Evolutionary conservation across 106 monocot species (phyloP).

Genomic region (Gastrodia elata): DNA sequence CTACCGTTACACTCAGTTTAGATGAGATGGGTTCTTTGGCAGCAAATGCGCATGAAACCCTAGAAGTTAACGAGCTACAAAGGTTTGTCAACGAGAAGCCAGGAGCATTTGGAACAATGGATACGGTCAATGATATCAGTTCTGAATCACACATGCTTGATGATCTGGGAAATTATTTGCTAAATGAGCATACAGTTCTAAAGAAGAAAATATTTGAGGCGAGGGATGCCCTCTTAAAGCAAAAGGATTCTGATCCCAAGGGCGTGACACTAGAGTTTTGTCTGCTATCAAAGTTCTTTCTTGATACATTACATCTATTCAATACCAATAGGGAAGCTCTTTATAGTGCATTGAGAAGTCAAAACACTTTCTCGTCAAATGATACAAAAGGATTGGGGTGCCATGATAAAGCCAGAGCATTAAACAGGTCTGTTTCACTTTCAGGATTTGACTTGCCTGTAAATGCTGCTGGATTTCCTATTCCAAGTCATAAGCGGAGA

Average conservation of each 20-base stretch:
- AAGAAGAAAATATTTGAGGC: conserved; percentile 15
- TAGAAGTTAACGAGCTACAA: not conserved
- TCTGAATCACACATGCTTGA: not conserved
- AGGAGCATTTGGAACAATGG: conserved; percentile 1
- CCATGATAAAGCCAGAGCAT: not conserved
- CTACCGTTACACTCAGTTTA: conserved; percentile 9
- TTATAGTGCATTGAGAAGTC: conserved; percentile 27
- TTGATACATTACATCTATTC: conserved; percentile 26
- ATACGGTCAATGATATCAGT: not conserved
- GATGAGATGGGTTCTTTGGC: conserved; percentile 9
- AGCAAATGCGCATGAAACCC: not conserved
- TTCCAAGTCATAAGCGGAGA: not conserved
- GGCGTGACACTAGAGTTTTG: conserved; percentile 1
- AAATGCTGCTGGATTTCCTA: not conserved
- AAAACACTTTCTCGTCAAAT: conserved; percentile 7
- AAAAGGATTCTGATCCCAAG: conserved; percentile 6
- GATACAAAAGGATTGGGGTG: not conserved
- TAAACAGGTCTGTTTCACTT: conserved; percentile 19
- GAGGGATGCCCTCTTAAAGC: conserved; percentile 13
- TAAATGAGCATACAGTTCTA: conserved; percentile 9
- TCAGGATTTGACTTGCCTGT: not conserved
- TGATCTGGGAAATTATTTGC: conserved; percentile 8
- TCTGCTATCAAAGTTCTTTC: conserved; percentile 12
- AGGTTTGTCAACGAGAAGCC: not conserved
- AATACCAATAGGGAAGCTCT: conserved; percentile 30